Percentiles rank a stretch among this genome's conserved stretches.
Conservation (phyloP, 768 basidiomycete species). For the Lyophyllum decastes region DNA sequence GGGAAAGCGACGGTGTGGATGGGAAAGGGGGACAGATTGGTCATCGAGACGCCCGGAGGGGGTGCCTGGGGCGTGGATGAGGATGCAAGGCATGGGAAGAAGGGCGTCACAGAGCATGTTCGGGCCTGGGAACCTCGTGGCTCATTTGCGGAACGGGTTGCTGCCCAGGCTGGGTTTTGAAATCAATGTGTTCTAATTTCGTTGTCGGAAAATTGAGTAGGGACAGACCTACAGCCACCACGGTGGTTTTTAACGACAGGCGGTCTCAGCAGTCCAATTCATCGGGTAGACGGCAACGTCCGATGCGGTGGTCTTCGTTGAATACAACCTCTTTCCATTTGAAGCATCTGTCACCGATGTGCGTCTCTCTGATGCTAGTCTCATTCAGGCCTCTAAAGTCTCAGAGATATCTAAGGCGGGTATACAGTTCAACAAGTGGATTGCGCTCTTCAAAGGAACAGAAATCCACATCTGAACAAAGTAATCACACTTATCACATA, state of each 20-base stretch:
- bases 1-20: conserved; percentile 87
- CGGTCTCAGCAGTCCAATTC: neutral
- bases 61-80: conserved; percentile 76
- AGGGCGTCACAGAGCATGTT: conserved; percentile 31
- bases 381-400: neutral
- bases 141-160: conserved; percentile 64
- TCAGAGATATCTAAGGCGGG: neutral
- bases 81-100: conserved; percentile 23
- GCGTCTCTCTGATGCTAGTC: too few species aligned
- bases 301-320: neutral
- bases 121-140: conserved; percentile 71
- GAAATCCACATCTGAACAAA: too few species aligned
- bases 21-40: conserved; percentile 81
- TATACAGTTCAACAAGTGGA: neutral
- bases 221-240: too few species aligned
- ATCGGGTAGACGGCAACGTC: neutral
- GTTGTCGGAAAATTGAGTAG: neutral
- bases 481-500: too few species aligned
- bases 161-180: conserved; percentile 64
- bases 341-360: neutral
- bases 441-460: neutral
- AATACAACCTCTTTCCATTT: neutral
- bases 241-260: neutral
- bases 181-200: neutral
- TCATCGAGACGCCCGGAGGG: conserved; percentile 89